phyloP scores from a whole-genome alignment of 164 flowering plant species.

The Macadamia tetraphylla region DNA sequence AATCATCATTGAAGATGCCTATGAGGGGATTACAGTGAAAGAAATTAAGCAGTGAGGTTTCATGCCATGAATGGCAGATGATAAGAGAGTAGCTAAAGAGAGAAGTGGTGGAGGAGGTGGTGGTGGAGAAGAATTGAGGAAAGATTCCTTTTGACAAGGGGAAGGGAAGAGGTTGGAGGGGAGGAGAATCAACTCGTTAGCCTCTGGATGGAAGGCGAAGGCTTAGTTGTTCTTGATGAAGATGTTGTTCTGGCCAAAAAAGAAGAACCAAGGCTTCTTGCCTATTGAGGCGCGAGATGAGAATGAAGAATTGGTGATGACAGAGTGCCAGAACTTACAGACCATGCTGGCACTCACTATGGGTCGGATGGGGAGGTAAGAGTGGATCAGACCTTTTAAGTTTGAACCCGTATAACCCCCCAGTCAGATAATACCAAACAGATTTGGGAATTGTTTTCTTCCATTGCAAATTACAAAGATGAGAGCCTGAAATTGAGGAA shows the following conservation, averaged over 20 bases:
- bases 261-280: conserved; percentile 56
- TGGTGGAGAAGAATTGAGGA: conserved; percentile 40
- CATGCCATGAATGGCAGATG: conserved; percentile 29
- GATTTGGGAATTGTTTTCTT: too few species aligned
- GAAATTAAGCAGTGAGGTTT: conserved; percentile 40
- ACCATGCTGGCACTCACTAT: conserved; percentile 48
- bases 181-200: conserved; percentile 45
- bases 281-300: conserved; percentile 22
- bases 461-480: too few species aligned
- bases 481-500: too few species aligned
- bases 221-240: conserved; percentile 49
- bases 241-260: conserved; percentile 53
- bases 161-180: conserved; percentile 23
- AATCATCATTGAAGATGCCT: conserved; percentile 32
- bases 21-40: conserved; percentile 51
- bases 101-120: conserved; percentile 7
- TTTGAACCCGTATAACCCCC: too few species aligned
- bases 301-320: conserved; percentile 33
- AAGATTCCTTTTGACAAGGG: conserved; percentile 20
- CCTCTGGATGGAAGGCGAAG: conserved; percentile 60
- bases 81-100: conserved; percentile 36
- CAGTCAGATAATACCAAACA: conserved; percentile 19
- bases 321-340: conserved; percentile 51
- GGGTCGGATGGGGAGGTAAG: conserved; percentile 53
- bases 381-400: conserved; percentile 45